Evolutionary conservation across 2,329 filamentous ascomycete species (phyloP).

Genomic region (Botrytis tulipae): DNA sequence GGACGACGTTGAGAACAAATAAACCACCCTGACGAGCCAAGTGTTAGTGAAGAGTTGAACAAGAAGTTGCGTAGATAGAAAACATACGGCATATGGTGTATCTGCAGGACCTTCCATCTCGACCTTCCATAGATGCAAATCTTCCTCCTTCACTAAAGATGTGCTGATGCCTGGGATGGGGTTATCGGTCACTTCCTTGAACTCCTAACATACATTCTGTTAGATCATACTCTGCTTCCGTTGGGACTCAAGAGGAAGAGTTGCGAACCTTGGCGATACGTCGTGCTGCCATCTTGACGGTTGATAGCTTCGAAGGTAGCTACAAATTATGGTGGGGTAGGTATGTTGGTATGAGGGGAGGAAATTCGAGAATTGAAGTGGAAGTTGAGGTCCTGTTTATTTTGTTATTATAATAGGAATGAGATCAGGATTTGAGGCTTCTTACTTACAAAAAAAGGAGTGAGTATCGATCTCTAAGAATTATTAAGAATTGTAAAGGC

Average conservation of each 20-base stretch:
- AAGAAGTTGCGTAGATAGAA: background rate
- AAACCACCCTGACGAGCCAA: constrained; percentile 51
- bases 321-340: constrained; percentile 2
- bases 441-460: background rate
- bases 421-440: background rate
- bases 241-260: background rate
- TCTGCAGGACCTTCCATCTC: constrained; percentile 63
- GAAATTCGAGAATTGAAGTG: background rate
- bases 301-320: constrained; percentile 14
- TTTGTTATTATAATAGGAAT: background rate
- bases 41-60: constrained; percentile 1
- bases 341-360: constrained; percentile 9
- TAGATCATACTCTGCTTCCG: background rate
- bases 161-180: constrained; percentile 58
- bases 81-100: constrained; percentile 62
- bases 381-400: background rate
- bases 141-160: constrained; percentile 57
- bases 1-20: constrained; percentile 63
- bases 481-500: background rate
- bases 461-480: background rate
- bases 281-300: constrained; percentile 34
- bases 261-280: constrained; percentile 33
- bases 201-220: constrained; percentile 48
- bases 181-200: constrained; percentile 54
- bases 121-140: constrained; percentile 68